Evolutionary conservation across 2,329 filamentous ascomycete species (phyloP), one percentile per base, ranked within the genome.

Genomic region (Colletotrichum navitas): DNA sequence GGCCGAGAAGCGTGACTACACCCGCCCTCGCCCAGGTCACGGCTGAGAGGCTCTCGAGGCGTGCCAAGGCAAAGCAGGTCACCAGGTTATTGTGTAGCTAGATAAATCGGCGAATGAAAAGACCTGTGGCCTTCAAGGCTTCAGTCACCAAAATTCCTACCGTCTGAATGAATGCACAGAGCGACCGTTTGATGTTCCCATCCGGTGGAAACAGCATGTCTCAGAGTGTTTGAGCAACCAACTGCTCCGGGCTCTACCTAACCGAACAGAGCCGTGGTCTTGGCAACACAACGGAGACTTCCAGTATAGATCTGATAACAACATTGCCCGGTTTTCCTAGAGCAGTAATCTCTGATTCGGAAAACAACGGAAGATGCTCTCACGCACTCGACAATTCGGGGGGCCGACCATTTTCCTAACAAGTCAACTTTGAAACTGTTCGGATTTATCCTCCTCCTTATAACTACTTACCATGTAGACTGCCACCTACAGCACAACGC

Each of bases 1-100:
- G 36, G 61, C 47, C 21, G 34, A 51, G 29, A 63, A 43, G 47
- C 61, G 61, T 11, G 49, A 41, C 26, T 51, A 52, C 26, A 63
- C 45, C 3, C 49, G 34, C 34, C 32, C 54, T 41, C 54, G 54
- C 7, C 54, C 54, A 2, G 54, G 34, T 34, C 21, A 36, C 4
- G 29, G 51, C 32, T 55, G 16, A 18, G 29, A 34, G 29, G 49
- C 24, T 10, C 14, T 18, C 2, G 2, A 32, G 18, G 51, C 16
- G 18, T 32, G 14, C 18, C 3, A 21, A 7, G 3, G 18, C 8
- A n/a, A n/a, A 34, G 51, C 12, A 34, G 51, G 3, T 12, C 10
- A 16, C 8, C 6, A 21, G 18, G 51, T 5, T 34, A 12, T 5
- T 34, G 5, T 29, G 26, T 54, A 34, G 51, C 26, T 5, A 54